Base-by-base conservation (phyloP, 257 asterid species). In the Galeopsis tetrahit region DNA sequence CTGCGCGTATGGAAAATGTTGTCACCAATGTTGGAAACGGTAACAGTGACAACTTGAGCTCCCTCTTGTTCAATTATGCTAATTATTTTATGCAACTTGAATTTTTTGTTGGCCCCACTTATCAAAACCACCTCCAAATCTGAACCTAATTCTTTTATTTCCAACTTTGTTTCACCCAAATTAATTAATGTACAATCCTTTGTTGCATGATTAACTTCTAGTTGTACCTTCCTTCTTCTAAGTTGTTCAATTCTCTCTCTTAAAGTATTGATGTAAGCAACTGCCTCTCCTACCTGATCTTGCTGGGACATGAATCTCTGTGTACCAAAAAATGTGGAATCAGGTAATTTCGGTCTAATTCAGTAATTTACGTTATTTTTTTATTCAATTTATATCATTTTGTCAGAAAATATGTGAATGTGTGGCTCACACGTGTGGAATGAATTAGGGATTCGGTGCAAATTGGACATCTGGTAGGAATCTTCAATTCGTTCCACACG, bases 231-330 rank as follows among this genome's bases (percentile, higher is more conserved):
- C 73, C 75, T 82, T 61, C 66, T 85, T 57, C 46, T 48, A 48
- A 48, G 55, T 48, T 48, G 21, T 48, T 48, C 55, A 0, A 48
- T 4, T 48, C 55, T 48, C 55, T 48, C 55, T 48, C 21, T 21
- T 48, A 48, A 63, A 31, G 40, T 32, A 51, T 40, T 73, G 52
- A 85, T 79, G 68, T 85, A 83, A 7, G 7, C 5, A 10, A 66
- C 78, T 11, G 82, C 78, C 75, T 82, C 69, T 55, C 81, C 80
- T 7, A 85, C 4, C 68, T 74, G 87, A 40, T 85, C 84, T 57
- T 38, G 73, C 33, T 76, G 85, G 5, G 87, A 74, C 42, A 79
- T 31, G 60, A 51, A n/a, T 11, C 64, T 81, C 87, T 82, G 80
- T 51, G 15, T 52, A 5, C 6, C 5, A 13, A 10, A 11, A 7